Evolutionary conservation across 495 filamentous ascomycete genomes (phyloP).

Genomic region (Jackrogersella minutella): DNA sequence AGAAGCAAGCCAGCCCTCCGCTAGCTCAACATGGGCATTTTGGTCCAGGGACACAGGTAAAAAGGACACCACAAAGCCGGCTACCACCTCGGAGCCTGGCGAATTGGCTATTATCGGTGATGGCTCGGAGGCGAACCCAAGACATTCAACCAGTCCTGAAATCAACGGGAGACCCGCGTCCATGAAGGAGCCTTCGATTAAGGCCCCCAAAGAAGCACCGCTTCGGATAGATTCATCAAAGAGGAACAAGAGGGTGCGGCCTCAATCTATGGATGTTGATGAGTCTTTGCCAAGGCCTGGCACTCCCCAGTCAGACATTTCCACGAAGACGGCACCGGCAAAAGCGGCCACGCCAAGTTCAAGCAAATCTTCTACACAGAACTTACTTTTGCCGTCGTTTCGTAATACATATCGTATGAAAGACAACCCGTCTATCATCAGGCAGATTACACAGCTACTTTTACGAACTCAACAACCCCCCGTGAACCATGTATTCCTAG

Average conservation of each 20-base stretch:
- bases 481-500: constrained; percentile 74
- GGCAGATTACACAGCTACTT: constrained; percentile 72
- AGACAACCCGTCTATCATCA: constrained; percentile 73
- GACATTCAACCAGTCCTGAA: constrained; percentile 64
- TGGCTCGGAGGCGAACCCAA: constrained; percentile 68
- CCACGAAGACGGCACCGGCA: constrained; percentile 34
- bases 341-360: constrained; percentile 41
- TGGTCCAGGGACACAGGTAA: constrained; percentile 73
- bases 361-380: constrained; percentile 55
- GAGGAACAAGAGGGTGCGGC: constrained; percentile 59
- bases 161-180: constrained; percentile 49
- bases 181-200: constrained; percentile 49
- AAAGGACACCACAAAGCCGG: constrained; percentile 46
- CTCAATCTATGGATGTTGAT: constrained; percentile 58
- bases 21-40: constrained; percentile 82
- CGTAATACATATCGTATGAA: constrained; percentile 71
- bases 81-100: constrained; percentile 57
- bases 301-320: constrained; percentile 48
- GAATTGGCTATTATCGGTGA: constrained; percentile 76
- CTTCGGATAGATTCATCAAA: constrained; percentile 45
- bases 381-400: constrained; percentile 75
- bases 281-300: constrained; percentile 46
- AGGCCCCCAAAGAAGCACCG: constrained; percentile 35
- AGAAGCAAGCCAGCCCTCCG: constrained; percentile 31
- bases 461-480: constrained; percentile 67